These are phyloP conservation scores for Exobasidium rhododendri DNA, from an alignment of 1,284 basidiomycete species.

Conservation along the genomic window DNA sequence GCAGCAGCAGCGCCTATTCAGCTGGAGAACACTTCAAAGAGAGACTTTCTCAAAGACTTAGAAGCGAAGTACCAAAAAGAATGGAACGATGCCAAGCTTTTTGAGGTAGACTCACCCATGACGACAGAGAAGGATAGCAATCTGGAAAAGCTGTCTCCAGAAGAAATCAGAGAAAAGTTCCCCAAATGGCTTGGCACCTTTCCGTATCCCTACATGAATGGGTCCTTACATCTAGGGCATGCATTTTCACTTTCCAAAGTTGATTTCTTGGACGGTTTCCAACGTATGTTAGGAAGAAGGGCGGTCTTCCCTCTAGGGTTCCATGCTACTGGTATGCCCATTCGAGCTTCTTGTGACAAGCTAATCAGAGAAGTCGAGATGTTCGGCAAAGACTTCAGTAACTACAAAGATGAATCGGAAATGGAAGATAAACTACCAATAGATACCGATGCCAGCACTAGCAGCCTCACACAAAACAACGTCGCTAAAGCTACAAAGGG, in stretches of 20 bases:
- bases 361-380: constrained; percentile 94
- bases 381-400: constrained; percentile 86
- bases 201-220: constrained; percentile 89
- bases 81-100: constrained; percentile 65
- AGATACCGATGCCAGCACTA: constrained; percentile 13
- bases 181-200: constrained; percentile 98
- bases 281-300: constrained; percentile 90
- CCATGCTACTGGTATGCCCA: constrained; percentile 97
- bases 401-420: constrained; percentile 61
- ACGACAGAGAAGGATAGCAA: constrained; percentile 29
- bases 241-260: constrained; percentile 98
- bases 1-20: constrained; percentile 48
- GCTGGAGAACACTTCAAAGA: constrained; percentile 70
- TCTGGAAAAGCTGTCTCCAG: constrained; percentile 39
- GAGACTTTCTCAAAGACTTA: constrained; percentile 77
- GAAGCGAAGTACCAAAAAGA: constrained; percentile 78
- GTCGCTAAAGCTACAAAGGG: constrained; percentile 85
- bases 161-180: constrained; percentile 62
- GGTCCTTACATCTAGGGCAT: constrained; percentile 88
- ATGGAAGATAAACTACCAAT: constrained; percentile 23
- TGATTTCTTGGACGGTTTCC: constrained; percentile 92
- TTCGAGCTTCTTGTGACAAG: constrained; percentile 94
- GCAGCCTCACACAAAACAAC: constrained; percentile 21
- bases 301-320: constrained; percentile 90
- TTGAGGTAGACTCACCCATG: constrained; percentile 79